Base-by-base conservation (phyloP, 768 basidiomycete genomes). In the Mycena indigotica region DNA sequence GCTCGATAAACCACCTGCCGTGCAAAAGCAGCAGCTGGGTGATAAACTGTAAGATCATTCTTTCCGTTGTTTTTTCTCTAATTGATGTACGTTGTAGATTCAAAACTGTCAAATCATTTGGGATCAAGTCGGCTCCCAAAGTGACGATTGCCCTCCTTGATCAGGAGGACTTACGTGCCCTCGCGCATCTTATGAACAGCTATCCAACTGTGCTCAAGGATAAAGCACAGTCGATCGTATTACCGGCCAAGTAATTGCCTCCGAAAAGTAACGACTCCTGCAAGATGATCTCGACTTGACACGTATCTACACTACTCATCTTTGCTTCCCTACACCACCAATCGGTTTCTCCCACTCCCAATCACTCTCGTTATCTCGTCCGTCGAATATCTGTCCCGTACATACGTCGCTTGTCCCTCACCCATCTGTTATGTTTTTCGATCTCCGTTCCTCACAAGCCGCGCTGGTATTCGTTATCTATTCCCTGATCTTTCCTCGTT, bases 111-210 rank as follows among this genome's bases (percentile, higher is more conserved):
- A 94, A 93, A 70, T 83, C 86, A 8, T 87, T 89, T 66, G 91
- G 93, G 24, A 80, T 97, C 67, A 94, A 91, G 68, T 80, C 81
- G 44, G 88, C 91, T 85, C 90, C 92, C 50, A 94, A 94, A 69
- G 75, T 93, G 60, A 95, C 93, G 1, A 91, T 97, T 64, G 75
- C 82, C 4, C 80, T 95, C 8, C 75, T 96, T 58, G 92, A 95
- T 66, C 80, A 87, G 64, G 94, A 95, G 57, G 93, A 96, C 66
- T 80, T 95, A 23, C 84, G 88, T 40, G 78, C 91, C 4, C 80
- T 95, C 46, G 88, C 91, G 5, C 91, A 93, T 69, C 80, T 95
- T 40, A 87, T 92, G 86, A 90, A 93, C 70, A 90, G 90, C 68
- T 94, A 91, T 70, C 89, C 91, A 12, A 73, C 83, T 6, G 81